Evolutionary conservation across 805 yeast genomes (phyloP), one percentile per base, ranked within the genome.

Genomic region (Torulaspora franciscae): DNA sequence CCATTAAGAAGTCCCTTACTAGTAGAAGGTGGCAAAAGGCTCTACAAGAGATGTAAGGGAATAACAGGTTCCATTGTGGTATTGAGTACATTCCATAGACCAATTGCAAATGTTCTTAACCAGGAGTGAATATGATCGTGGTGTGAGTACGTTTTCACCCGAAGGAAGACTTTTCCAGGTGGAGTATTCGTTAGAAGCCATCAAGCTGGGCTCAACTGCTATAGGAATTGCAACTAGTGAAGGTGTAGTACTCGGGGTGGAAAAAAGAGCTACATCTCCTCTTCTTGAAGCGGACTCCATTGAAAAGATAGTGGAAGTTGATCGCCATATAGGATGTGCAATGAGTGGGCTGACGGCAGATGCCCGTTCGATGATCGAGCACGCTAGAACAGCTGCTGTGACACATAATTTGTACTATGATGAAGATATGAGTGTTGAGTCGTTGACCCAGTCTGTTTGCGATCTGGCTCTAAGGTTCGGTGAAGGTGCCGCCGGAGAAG

Each of bases 51-150:
- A 30, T 13, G 9, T 3, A 9, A 39, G 37, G 22, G 22, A 19
- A 14, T 6, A 23, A 22, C 23, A 15, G 22, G 15, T 14, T 10
- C 15, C 9, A n/a, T 15, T 9, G 33, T 30, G 33, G 15, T 19
- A 30, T 24, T 6, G 27, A 42, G 24, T 23, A 8, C 26, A 10
- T 27, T 14, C 25, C 8, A 13, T 19, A 13, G 40, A 15, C 17
- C 25, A 22, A 29, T 29, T 36, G 35, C 26, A 27, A 37, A 93
- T 93, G 99, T 93, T 93, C 70, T 77, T 93, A 56, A 93, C 99
- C n/a, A 85, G 99, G 82, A 85, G 95, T 71, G 99, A 93, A 74
- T 93, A 93, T 68, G 99, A 93, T 66, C 85, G 99, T 68, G 99
- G 99, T 52, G 99, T 93, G 40, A 85, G 95, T 61, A 95, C 99